Conservation (phyloP, 768 basidiomycete genomes). For the Agrocybe praecox region DNA sequence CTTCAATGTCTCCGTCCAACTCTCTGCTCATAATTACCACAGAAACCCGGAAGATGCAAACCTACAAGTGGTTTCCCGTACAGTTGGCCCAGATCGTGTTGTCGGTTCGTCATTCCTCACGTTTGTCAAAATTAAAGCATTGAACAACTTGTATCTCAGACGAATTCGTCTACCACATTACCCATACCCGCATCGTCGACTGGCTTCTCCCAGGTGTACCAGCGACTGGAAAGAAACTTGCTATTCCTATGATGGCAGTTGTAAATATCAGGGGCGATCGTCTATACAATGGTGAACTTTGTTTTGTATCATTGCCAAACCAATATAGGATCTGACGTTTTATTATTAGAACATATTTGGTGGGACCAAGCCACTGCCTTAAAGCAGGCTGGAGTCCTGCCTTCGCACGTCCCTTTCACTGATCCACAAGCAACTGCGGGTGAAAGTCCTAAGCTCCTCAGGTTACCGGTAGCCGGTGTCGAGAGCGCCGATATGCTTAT, state of each 20-base stretch:
- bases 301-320: background rate
- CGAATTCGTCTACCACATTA: conserved; percentile 51
- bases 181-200: conserved; percentile 45
- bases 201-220: conserved; percentile 58
- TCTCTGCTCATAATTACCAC: background rate
- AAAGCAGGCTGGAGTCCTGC: conserved; percentile 37
- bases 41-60: conserved; percentile 51
- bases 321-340: background rate
- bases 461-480: conserved; percentile 38
- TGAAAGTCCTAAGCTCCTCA: conserved; percentile 17
- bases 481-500: conserved; percentile 37
- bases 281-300: conserved; percentile 33
- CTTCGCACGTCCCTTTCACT: conserved; percentile 31
- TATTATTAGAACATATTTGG: conserved; percentile 42
- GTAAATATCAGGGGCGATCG: conserved; percentile 50
- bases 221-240: conserved; percentile 47
- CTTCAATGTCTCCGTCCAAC: background rate
- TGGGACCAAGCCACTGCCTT: conserved; percentile 46
- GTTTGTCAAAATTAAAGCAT: too few relatives aligned
- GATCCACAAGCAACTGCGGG: conserved; percentile 16
- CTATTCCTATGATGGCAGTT: conserved; percentile 57
- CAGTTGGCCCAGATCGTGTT: conserved; percentile 51
- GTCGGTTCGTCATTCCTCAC: conserved; percentile 38
- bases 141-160: conserved; percentile 29
- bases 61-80: conserved; percentile 50